phyloP scores from a whole-genome alignment of 169 alveolate species.

The Plasmodium blacklocki region DNA sequence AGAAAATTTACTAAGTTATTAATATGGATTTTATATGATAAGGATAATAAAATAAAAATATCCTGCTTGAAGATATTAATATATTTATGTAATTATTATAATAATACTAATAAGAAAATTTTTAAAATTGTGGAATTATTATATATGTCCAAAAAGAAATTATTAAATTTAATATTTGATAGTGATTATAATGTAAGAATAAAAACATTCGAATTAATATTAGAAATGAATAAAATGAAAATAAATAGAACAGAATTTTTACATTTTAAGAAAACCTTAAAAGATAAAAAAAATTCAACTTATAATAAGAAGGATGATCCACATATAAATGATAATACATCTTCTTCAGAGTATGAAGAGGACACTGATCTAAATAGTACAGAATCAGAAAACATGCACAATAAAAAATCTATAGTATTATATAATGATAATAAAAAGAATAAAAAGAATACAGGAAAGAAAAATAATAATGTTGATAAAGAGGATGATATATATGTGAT shows the following conservation, averaged over 20 bases:
- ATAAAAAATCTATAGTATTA: neutral
- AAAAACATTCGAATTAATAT: constrained; percentile 68
- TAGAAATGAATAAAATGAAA: constrained; percentile 74
- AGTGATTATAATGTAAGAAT: constrained; percentile 59
- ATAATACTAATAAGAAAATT: constrained; percentile 23
- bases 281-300: neutral
- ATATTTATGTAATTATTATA: constrained; percentile 59
- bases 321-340: neutral
- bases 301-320: neutral
- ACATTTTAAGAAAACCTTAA: constrained; percentile 19
- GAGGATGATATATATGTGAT: neutral
- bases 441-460: neutral
- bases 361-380: neutral
- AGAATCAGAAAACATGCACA: neutral
- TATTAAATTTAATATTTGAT: constrained; percentile 68
- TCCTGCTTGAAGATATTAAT: constrained; percentile 23
- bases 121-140: constrained; percentile 67
- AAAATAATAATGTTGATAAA: neutral
- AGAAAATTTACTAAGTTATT: constrained; percentile 64
- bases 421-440: too few relatives aligned
- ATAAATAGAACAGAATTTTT: constrained; percentile 29
- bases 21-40: constrained; percentile 73
- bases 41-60: constrained; percentile 55
- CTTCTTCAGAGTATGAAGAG: constrained; percentile 30
- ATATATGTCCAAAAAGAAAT: constrained; percentile 60